These are phyloP conservation scores for Tarenaya hassleriana DNA, from an alignment of 345 rosid species.

Conservation along the genomic window DNA sequence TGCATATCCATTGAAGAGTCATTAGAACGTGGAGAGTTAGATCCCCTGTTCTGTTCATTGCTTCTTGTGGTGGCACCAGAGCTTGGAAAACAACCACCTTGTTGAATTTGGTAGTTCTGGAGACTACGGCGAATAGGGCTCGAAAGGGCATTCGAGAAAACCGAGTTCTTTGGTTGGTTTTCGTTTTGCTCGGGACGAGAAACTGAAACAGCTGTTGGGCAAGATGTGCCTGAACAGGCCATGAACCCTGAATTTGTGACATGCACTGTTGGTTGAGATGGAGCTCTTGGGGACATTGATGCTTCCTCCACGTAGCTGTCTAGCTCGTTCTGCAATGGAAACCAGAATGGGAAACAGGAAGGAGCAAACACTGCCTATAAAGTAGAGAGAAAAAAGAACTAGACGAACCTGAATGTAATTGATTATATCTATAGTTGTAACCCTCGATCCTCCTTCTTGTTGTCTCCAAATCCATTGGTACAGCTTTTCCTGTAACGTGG, in stretches of 20 bases:
- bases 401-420: constrained; percentile 49
- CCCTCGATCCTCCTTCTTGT: constrained; percentile 61
- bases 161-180: constrained; percentile 66
- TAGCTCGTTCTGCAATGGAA: constrained; percentile 41
- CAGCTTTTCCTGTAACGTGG: constrained; percentile 49
- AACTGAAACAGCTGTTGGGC: constrained; percentile 38
- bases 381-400: no score
- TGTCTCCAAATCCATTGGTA: constrained; percentile 65
- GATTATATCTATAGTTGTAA: constrained; percentile 41
- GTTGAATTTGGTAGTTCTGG: constrained; percentile 59
- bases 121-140: constrained; percentile 69
- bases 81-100: constrained; percentile 54
- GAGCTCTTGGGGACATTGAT: constrained; percentile 56
- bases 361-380: no score
- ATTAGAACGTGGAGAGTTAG: constrained; percentile 53
- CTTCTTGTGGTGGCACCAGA: constrained; percentile 36
- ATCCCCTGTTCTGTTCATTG: constrained; percentile 48
- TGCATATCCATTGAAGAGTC: constrained; percentile 92
- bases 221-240: constrained; percentile 54
- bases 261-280: constrained; percentile 41
- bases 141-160: constrained; percentile 81
- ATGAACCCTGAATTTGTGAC: constrained; percentile 35
- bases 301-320: constrained; percentile 50
- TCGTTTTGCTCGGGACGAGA: constrained; percentile 53
- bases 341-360: no score